Percentiles rank a stretch among this genome's conserved stretches.
Conservation (phyloP, 208 protist species). For the Novymonas esmeraldas region DNA sequence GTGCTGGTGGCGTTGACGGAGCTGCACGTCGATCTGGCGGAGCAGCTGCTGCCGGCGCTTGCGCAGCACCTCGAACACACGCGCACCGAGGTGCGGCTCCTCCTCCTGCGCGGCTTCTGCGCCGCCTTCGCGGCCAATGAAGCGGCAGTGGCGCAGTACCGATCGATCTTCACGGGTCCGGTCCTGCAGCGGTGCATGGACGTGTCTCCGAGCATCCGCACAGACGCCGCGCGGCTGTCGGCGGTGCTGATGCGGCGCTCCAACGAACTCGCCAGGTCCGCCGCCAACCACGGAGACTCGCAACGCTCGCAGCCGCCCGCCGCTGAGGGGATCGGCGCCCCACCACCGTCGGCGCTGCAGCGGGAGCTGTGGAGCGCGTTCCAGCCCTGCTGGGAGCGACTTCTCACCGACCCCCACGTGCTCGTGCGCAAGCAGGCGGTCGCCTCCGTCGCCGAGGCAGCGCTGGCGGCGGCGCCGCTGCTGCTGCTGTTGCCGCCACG, state of each 20-base stretch:
- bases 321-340: not conserved
- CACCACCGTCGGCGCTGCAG: conserved; percentile 23
- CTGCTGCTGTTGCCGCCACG: not conserved
- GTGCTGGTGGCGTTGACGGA: conserved; percentile 55
- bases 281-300: not conserved
- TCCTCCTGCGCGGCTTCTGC: conserved; percentile 58
- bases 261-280: not conserved
- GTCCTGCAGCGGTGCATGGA: conserved; percentile 54
- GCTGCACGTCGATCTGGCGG: conserved; percentile 46
- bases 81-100: conserved; percentile 48
- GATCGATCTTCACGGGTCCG: conserved; percentile 19
- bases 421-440: conserved; percentile 62
- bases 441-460: conserved; percentile 36
- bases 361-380: conserved; percentile 35
- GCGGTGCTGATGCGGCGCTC: conserved; percentile 23
- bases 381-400: conserved; percentile 34
- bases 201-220: conserved; percentile 47
- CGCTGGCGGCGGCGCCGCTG: conserved; percentile 28
- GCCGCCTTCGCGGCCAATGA: conserved; percentile 46
- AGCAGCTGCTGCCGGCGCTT: conserved; percentile 42
- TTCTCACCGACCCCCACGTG: conserved; percentile 52
- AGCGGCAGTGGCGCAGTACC: conserved; percentile 36
- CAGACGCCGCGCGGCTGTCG: conserved; percentile 45
- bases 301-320: no score
- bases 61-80: conserved; percentile 49